Conservation (phyloP, 208 protist species). For the Sergeia podlipaevii region DNA sequence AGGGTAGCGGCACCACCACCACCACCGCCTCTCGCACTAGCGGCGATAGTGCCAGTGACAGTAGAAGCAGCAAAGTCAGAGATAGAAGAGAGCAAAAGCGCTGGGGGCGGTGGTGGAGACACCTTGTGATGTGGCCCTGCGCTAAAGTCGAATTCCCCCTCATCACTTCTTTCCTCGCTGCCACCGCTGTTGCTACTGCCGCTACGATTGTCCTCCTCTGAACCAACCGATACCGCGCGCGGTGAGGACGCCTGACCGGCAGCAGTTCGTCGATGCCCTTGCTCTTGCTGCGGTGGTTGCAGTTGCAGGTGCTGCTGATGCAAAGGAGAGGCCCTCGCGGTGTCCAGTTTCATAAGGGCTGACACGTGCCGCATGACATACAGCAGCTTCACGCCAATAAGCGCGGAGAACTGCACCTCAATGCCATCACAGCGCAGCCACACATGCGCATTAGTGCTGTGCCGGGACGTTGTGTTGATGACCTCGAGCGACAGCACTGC, state of each 20-base stretch:
- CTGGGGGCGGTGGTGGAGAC: neutral
- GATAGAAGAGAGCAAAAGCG: neutral
- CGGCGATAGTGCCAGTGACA: no score
- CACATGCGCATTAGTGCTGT: conserved; percentile 43
- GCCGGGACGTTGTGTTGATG: conserved; percentile 34
- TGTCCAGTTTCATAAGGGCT: no score
- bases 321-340: no score
- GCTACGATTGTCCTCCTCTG: neutral
- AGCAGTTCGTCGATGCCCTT: neutral
- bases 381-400: conserved; percentile 54
- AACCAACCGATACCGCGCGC: neutral
- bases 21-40: no score
- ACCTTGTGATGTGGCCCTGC: neutral
- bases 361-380: conserved; percentile 43
- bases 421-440: conserved; percentile 43
- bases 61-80: conserved; percentile 2
- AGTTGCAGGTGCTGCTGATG: no score
- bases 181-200: conserved; percentile 1
- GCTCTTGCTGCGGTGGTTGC: neutral
- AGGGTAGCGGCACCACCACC: neutral
- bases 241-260: neutral
- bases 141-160: neutral
- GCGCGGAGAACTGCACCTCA: conserved; percentile 48
- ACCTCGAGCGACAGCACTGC: conserved; percentile 30
- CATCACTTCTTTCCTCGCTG: neutral